Percentiles rank a stretch among this genome's conserved stretches.
Evolutionary conservation across 208 protist genomes (phyloP).

Genomic region (Trypanosoma boissoni): DNA sequence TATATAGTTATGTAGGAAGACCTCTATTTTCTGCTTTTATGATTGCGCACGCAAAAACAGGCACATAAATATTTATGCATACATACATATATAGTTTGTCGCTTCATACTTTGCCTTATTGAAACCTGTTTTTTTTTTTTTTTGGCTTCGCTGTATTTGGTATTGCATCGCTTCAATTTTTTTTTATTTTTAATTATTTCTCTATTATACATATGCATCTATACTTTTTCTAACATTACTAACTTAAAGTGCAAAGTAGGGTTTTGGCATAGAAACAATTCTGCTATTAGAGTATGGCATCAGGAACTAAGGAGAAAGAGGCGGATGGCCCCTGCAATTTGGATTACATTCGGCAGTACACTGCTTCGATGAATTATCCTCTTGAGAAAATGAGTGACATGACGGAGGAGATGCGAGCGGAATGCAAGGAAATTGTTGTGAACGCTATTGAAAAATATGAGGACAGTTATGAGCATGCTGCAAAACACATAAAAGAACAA

Average conservation of each 20-base stretch:
- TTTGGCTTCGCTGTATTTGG: background rate
- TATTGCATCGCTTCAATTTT: background rate
- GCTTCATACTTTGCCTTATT: constrained; percentile 13
- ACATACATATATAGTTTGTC: background rate
- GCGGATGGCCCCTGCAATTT: constrained; percentile 74
- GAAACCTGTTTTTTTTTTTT: constrained; percentile 21
- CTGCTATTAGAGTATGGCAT: constrained; percentile 40
- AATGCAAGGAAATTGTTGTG: constrained; percentile 93
- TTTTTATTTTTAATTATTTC: constrained; percentile 1
- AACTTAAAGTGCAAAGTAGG: too few species aligned
- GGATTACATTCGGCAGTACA: constrained; percentile 79
- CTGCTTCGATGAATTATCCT: constrained; percentile 71
- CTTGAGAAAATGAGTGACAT: constrained; percentile 94
- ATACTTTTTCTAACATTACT: too few species aligned
- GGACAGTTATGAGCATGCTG: constrained; percentile 91
- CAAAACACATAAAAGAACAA: constrained; percentile 92
- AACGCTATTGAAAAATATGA: constrained; percentile 93
- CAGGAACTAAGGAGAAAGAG: constrained; percentile 65
- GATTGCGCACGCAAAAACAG: too few species aligned
- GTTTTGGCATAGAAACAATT: too few species aligned
- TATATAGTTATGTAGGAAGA: too few species aligned
- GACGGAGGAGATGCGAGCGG: constrained; percentile 93
- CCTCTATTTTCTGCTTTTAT: too few species aligned
- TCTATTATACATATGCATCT: too few species aligned
- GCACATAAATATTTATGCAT: too few species aligned